Base-by-base conservation (phyloP, 306 rosid species). In the Acmispon strigosus region DNA sequence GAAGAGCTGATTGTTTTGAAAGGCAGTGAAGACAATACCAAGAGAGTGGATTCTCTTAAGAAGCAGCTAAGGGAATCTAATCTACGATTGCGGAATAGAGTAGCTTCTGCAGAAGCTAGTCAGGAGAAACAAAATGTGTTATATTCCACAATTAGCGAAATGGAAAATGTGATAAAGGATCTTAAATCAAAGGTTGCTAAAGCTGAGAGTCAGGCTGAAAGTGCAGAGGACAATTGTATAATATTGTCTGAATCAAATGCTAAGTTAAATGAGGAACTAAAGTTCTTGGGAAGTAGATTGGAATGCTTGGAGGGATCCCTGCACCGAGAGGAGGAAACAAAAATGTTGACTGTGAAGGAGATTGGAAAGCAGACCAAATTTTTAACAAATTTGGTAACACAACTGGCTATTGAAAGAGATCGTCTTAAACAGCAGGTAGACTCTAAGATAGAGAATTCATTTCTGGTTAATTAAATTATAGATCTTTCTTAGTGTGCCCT, bases 381-480 rank as follows among this genome's bases (percentile, higher is more conserved):
- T 32, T 80, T 89, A 14, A 87, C 80, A 44, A 81, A 79, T 52
- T 76, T 89, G 84, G 77, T 86, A 41, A 69, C 84, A 65, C 86
- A 86, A 66, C 75, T 92, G 59, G 89, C 92, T 61, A 34, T 84
- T 71, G 98, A 87, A 80, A 90, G 98, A 84, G 92, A 89, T 66
- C 92, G 90, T 20, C 94, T 92, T 72, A 88, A 80, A 66, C 78
- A 83, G 78, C 85, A 84, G 97, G 97, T 91, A 79, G 51, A 53
- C 22, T 63, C 57, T 34, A 0, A 18, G 20, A 18, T 66, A 64
- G 10, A 37, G 49, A 49, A 53, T 39, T 42, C 54, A n/a, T 77
- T 52, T 68, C 44, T 17, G 50, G 43, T 74, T 19, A 61, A 72
- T 10, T 4, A 69, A 57, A n/a, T n/a, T n/a, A n/a, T n/a, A n/a